Percentiles rank a stretch among this genome's conserved stretches.
Evolutionary conservation across 352 stramenopile species (phyloP).

Genomic region (Phytophthora cryptogea): DNA sequence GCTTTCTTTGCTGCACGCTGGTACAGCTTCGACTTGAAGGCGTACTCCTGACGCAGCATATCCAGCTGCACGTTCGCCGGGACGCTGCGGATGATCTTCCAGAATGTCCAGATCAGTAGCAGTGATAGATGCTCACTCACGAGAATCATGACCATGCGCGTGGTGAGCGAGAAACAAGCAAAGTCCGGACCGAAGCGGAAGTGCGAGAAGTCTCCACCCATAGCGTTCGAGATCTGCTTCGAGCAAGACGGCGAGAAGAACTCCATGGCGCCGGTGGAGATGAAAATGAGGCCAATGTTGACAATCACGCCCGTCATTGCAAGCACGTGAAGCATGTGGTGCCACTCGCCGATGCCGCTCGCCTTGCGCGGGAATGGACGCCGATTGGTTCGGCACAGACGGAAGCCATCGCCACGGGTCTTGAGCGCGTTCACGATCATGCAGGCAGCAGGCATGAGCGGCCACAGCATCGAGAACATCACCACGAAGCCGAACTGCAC

Average conservation of each 20-base stretch:
- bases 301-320: slow-evolving; percentile 72
- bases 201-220: slow-evolving; percentile 59
- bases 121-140: slow-evolving; percentile 72
- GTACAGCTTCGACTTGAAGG: slow-evolving; percentile 79
- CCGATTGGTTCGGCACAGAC: slow-evolving; percentile 72
- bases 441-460: slow-evolving; percentile 74
- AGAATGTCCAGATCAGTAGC: slow-evolving; percentile 67
- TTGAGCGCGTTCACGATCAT: slow-evolving; percentile 85
- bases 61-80: slow-evolving; percentile 65
- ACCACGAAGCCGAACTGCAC: slow-evolving; percentile 88
- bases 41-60: slow-evolving; percentile 68
- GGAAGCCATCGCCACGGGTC: slow-evolving; percentile 75
- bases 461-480: slow-evolving; percentile 89
- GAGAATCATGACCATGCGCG: slow-evolving; percentile 81
- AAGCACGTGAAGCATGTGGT: slow-evolving; percentile 69
- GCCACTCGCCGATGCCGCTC: slow-evolving; percentile 74
- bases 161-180: slow-evolving; percentile 73
- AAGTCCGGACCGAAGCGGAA: slow-evolving; percentile 83
- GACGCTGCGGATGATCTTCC: slow-evolving; percentile 65
- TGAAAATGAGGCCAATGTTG: slow-evolving; percentile 78
- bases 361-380: slow-evolving; percentile 78
- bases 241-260: slow-evolving; percentile 65
- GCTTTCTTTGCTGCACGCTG: slow-evolving; percentile 40
- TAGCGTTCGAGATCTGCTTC: slow-evolving; percentile 51
- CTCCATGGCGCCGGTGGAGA: slow-evolving; percentile 80